Percentiles rank a stretch among this genome's conserved stretches.
phyloP scores from a whole-genome alignment of 176 grass and related monocot genomes.

The Hordeum marinum region DNA sequence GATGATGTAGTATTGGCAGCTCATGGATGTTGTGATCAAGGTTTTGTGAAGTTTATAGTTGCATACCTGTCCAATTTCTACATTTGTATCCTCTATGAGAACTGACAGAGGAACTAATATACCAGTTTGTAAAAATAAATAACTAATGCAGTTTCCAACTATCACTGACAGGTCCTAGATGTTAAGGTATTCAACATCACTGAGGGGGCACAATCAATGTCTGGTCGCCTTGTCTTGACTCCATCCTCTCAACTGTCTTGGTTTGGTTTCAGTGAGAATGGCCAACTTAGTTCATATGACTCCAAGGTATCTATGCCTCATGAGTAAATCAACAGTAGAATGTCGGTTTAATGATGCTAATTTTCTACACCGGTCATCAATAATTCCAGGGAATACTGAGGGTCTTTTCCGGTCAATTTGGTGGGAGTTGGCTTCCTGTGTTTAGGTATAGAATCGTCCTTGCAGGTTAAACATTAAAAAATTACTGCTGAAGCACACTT shows the following conservation, averaged over 20 bases:
- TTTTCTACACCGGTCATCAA: conserved; percentile 8
- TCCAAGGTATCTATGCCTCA: conserved; percentile 51
- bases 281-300: conserved; percentile 82
- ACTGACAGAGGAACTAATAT: neutral
- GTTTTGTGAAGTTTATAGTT: neutral
- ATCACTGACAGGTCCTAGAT: conserved; percentile 57
- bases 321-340: neutral
- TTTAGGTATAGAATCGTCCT: conserved; percentile 65
- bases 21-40: neutral
- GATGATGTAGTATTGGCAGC: neutral
- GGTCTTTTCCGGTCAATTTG: conserved; percentile 66
- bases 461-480: conserved; percentile 4
- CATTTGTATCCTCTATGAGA: neutral
- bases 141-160: conserved; percentile 4
- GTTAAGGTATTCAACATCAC: conserved; percentile 74
- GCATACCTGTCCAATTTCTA: neutral
- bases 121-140: neutral
- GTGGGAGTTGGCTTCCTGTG: conserved; percentile 86
- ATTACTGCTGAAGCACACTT: conserved; percentile 12
- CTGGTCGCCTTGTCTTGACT: conserved; percentile 53
- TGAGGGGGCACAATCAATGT: conserved; percentile 39
- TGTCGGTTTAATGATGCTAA: conserved; percentile 6
- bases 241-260: conserved; percentile 71
- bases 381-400: conserved; percentile 65
- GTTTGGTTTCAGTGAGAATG: conserved; percentile 96